Evolutionary conservation across 495 filamentous ascomycete species (phyloP).

Genomic region (Xylaria sp.): DNA sequence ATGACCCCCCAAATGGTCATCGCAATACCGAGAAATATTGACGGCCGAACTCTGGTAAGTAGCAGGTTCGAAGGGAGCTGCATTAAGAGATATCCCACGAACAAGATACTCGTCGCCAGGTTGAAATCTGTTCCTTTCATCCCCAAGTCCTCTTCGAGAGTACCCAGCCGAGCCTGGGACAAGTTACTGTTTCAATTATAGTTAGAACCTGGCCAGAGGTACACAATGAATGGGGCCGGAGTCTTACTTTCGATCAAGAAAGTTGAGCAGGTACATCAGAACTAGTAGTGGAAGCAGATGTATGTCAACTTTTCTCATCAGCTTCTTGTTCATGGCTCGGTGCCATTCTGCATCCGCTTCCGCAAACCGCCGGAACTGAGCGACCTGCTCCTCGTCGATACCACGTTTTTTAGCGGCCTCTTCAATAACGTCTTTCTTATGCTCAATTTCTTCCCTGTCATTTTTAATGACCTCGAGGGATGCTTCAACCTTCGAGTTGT

Average conservation of each 20-base stretch:
- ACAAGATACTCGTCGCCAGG: slow-evolving; percentile 63
- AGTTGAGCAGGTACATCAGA: slow-evolving; percentile 54
- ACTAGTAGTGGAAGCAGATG: slow-evolving; percentile 51
- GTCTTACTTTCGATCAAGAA: slow-evolving; percentile 50
- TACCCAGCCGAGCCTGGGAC: slow-evolving; percentile 51
- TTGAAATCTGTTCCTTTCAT: slow-evolving; percentile 60
- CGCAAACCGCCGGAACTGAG: slow-evolving; percentile 36
- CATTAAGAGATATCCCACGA: slow-evolving; percentile 63
- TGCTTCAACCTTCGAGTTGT: slow-evolving; percentile 18
- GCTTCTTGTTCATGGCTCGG: slow-evolving; percentile 30
- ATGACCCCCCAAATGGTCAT: slow-evolving; percentile 71
- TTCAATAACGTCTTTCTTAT: slow-evolving; percentile 26
- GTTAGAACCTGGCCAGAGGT: slow-evolving; percentile 8
- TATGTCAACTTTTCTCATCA: slow-evolving; percentile 51
- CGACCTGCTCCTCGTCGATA: slow-evolving; percentile 34
- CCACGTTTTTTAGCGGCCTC: slow-evolving; percentile 19
- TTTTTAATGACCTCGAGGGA: slow-evolving; percentile 26
- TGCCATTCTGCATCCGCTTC: slow-evolving; percentile 39
- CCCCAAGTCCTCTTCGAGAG: slow-evolving; percentile 52
- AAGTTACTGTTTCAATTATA: slow-evolving; percentile 41
- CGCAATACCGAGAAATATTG: slow-evolving; percentile 52
- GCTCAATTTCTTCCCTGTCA: slow-evolving; percentile 28
- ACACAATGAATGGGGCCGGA: not conserved
- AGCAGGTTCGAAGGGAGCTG: slow-evolving; percentile 65
- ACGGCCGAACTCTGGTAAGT: slow-evolving; percentile 50